Percentiles rank a stretch among this genome's conserved stretches.
These are phyloP conservation scores for Alternaria solani DNA, from an alignment of 2,329 filamentous ascomycete species.

Conservation along the genomic window DNA sequence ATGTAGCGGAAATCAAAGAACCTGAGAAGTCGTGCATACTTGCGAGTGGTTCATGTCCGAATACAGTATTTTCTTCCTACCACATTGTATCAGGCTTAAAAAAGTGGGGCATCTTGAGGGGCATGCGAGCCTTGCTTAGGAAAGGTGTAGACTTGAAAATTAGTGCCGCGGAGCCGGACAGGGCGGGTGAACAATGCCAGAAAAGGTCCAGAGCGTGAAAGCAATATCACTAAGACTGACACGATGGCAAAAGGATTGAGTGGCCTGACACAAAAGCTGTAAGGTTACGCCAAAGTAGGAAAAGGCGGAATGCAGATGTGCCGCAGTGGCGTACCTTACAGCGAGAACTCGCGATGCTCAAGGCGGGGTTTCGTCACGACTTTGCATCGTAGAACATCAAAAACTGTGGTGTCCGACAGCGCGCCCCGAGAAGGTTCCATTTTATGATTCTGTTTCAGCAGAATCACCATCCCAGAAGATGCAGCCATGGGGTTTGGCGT, in stretches of 20 bases:
- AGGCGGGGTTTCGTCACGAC: background rate
- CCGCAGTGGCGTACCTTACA: background rate
- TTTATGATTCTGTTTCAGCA: background rate
- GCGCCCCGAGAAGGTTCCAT: background rate
- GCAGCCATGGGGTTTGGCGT: background rate
- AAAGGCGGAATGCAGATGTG: background rate
- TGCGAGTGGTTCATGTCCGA: background rate
- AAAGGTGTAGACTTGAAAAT: background rate
- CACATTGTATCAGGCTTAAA: background rate
- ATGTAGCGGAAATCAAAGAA: background rate
- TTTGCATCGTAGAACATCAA: background rate
- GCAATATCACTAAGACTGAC: background rate
- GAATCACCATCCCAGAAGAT: too few species aligned
- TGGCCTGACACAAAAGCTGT: background rate
- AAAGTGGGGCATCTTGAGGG: background rate
- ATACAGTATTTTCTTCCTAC: background rate
- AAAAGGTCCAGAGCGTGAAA: background rate
- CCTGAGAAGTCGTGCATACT: background rate
- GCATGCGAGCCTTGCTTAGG: background rate
- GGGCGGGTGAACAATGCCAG: too few species aligned
- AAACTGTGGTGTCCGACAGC: background rate
- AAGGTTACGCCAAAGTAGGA: background rate
- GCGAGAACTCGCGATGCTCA: background rate
- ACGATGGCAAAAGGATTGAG: background rate
- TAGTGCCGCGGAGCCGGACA: background rate